Conservation (phyloP, 148 eudicot genomes). For the Fallopia convolvulus region DNA sequence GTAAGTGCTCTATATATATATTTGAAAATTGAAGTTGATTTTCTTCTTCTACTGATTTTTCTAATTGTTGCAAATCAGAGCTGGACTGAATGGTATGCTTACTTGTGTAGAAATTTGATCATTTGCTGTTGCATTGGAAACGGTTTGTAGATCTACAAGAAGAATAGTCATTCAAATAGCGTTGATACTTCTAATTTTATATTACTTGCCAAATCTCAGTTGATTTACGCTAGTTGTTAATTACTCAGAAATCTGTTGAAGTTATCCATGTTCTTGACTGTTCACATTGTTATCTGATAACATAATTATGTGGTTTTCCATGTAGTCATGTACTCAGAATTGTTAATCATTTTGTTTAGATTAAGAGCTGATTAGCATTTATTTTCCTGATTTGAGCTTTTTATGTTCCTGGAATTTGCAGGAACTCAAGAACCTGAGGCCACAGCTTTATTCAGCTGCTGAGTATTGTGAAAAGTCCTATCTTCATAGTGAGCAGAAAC, state of each 20-base stretch:
- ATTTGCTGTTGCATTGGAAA: neutral
- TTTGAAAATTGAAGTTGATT: neutral
- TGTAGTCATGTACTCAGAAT: neutral
- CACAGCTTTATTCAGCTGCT: slow-evolving; percentile 95
- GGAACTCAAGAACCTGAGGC: slow-evolving; percentile 94
- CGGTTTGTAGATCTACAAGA: slow-evolving; percentile 1
- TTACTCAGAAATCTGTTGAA: neutral
- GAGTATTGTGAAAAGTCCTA: slow-evolving; percentile 97
- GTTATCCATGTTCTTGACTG: neutral
- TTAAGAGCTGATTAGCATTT: neutral
- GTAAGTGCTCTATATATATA: too few relatives aligned
- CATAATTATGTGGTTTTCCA: neutral
- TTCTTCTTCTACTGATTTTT: neutral
- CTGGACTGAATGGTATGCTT: neutral
- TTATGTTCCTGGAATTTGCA: slow-evolving; percentile 23
- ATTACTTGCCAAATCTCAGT: neutral
- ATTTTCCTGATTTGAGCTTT: neutral
- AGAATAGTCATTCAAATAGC: neutral
- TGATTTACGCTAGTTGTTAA: neutral
- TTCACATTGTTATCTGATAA: neutral
- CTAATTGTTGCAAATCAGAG: neutral
- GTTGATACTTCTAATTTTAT: neutral
- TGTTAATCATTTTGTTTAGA: neutral
- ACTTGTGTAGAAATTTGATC: neutral
- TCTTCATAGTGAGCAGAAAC: slow-evolving; percentile 86